phyloP scores from a whole-genome alignment of 129 eudicot species.

The Lactuca saligna region DNA sequence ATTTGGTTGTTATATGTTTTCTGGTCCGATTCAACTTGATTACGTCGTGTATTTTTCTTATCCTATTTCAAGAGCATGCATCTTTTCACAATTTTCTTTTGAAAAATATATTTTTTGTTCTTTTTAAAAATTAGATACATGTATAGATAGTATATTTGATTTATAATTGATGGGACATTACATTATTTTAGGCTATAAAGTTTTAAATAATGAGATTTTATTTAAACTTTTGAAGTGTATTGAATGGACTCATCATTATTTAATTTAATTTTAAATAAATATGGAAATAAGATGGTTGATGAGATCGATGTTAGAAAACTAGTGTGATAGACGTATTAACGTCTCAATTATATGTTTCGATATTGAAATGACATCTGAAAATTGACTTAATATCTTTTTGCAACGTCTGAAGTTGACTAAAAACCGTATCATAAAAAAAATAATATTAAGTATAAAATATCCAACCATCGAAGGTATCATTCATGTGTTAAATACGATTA shows the following conservation, averaged over 20 bases:
- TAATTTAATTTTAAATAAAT: no score
- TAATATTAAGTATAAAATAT: background rate
- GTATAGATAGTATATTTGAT: background rate
- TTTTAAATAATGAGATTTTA: background rate
- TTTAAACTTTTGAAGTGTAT: background rate
- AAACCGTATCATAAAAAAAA: background rate
- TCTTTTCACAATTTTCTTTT: no score
- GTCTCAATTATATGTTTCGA: background rate
- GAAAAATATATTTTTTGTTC: no score
- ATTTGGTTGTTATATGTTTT: no score
- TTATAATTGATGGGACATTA: background rate
- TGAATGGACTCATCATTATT: background rate
- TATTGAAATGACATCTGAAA: background rate
- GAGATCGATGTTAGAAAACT: background rate
- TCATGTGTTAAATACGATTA: background rate
- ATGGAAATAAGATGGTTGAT: background rate
- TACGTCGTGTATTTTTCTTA: no score
- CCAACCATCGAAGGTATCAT: background rate
- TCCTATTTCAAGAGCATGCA: background rate
- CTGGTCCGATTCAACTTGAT: no score
- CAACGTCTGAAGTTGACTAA: background rate
- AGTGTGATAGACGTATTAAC: background rate
- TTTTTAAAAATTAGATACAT: background rate
- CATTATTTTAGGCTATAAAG: background rate
- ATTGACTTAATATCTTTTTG: background rate